Percentiles rank a stretch among this genome's conserved stretches.
Conservation (phyloP, 23 red algal species). For the Gracilariopsis chorda region DNA sequence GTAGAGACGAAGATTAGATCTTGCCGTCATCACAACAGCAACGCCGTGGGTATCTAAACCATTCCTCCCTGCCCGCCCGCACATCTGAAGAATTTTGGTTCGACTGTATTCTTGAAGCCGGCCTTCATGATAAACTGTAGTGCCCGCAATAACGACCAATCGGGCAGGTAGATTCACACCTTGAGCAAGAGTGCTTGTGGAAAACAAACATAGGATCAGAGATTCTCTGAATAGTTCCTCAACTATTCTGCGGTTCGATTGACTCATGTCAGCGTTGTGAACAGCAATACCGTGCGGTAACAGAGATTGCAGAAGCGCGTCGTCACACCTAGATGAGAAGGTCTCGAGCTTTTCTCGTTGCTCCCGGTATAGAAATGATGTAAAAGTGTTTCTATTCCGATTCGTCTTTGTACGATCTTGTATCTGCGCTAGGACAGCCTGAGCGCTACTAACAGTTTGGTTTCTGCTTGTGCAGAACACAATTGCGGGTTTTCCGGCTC, state of each 20-base stretch:
- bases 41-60: slow-evolving; percentile 43
- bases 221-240: slow-evolving; percentile 54
- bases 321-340: background rate
- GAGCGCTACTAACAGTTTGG: slow-evolving; percentile 6
- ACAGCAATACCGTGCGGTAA: slow-evolving; percentile 54
- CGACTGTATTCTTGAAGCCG: slow-evolving; percentile 46
- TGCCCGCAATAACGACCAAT: slow-evolving; percentile 71
- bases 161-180: slow-evolving; percentile 83
- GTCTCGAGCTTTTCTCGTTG: background rate
- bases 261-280: slow-evolving; percentile 73
- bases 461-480: slow-evolving; percentile 68
- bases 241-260: slow-evolving; percentile 30
- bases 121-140: slow-evolving; percentile 35
- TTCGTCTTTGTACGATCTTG: background rate
- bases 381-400: background rate
- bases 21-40: slow-evolving; percentile 73
- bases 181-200: slow-evolving; percentile 75
- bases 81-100: slow-evolving; percentile 62
- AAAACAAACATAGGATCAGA: slow-evolving; percentile 51
- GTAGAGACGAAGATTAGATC: slow-evolving; percentile 7
- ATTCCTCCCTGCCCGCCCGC: slow-evolving; percentile 67
- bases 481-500: slow-evolving; percentile 57
- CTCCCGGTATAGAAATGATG: background rate
- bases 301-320: background rate
- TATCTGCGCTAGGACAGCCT: slow-evolving; percentile 8